Evolutionary conservation across 2,329 filamentous ascomycete genomes (phyloP).

Genomic region (Botrytis deweyae): DNA sequence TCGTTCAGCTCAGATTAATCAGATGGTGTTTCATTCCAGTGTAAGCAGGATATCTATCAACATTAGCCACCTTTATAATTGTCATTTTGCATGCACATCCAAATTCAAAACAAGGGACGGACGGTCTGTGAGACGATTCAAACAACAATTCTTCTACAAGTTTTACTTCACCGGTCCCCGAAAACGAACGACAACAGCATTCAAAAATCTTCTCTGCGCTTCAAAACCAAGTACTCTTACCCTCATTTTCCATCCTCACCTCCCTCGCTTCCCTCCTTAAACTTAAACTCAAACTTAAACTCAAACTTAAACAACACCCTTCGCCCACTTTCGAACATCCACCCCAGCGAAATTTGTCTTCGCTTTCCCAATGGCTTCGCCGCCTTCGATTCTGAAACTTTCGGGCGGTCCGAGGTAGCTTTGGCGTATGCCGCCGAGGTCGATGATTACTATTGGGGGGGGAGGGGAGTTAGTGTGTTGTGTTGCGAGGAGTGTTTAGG

Average conservation of each 20-base stretch:
- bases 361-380: slow-evolving; percentile 28
- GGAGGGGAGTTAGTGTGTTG: too few species aligned
- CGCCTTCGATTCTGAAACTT: slow-evolving; percentile 35
- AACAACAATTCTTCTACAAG: neutral
- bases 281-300: too few species aligned
- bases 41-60: neutral
- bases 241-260: too few species aligned
- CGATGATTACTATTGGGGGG: slow-evolving; percentile 38
- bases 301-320: slow-evolving; percentile 1
- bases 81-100: too few species aligned
- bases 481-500: too few species aligned
- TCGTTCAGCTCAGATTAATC: neutral
- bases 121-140: too few species aligned
- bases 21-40: neutral
- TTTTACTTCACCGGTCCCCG: neutral
- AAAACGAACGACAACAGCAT: neutral
- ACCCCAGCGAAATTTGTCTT: slow-evolving; percentile 30
- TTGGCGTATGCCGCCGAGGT: slow-evolving; percentile 43
- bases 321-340: slow-evolving; percentile 5
- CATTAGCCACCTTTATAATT: too few species aligned
- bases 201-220: neutral
- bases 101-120: too few species aligned
- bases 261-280: too few species aligned
- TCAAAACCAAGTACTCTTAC: neutral
- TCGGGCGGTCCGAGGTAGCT: slow-evolving; percentile 46